phyloP scores from a whole-genome alignment of 1,284 basidiomycete species.

The Neotropicomus parvogracilis region DNA sequence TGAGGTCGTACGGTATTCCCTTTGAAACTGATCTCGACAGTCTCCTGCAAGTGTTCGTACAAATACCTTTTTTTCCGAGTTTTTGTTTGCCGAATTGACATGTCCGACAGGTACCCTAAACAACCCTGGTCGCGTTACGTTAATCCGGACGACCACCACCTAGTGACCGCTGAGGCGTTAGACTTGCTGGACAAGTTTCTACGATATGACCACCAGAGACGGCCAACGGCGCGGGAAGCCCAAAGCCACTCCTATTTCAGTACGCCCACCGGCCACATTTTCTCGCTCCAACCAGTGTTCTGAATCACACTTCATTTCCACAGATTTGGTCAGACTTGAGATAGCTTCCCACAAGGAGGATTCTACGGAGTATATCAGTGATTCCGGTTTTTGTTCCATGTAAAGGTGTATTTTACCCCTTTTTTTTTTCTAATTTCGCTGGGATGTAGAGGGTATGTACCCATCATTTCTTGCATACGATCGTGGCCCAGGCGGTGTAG shows the following conservation, averaged over 20 bases:
- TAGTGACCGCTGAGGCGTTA: slow-evolving; percentile 70
- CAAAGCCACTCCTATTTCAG: slow-evolving; percentile 78
- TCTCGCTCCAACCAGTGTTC: slow-evolving; percentile 16
- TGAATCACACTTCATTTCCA: slow-evolving; percentile 22
- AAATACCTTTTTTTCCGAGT: background rate
- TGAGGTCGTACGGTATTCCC: slow-evolving; percentile 74
- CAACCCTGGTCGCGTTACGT: slow-evolving; percentile 76
- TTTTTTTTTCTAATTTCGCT: background rate
- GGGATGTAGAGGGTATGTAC: no score
- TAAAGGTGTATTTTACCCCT: slow-evolving; percentile 25
- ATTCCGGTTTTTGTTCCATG: slow-evolving; percentile 57
- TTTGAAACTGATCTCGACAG: slow-evolving; percentile 68
- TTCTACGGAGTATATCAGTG: slow-evolving; percentile 50
- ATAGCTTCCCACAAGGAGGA: slow-evolving; percentile 47
- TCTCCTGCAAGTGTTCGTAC: slow-evolving; percentile 56
- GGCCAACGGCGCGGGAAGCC: slow-evolving; percentile 78
- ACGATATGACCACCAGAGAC: slow-evolving; percentile 81
- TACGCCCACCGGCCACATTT: slow-evolving; percentile 35
- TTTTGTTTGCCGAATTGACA: slow-evolving; percentile 5
- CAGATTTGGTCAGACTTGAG: slow-evolving; percentile 54
- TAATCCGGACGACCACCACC: slow-evolving; percentile 69
- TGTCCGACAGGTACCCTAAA: slow-evolving; percentile 54
- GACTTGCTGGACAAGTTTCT: slow-evolving; percentile 84
- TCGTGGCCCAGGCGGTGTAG: slow-evolving; percentile 19
- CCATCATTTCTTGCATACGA: no score